Base-by-base conservation (phyloP, 192 early-diverging fungal genomes). In the Dimargaris cristalligena region DNA sequence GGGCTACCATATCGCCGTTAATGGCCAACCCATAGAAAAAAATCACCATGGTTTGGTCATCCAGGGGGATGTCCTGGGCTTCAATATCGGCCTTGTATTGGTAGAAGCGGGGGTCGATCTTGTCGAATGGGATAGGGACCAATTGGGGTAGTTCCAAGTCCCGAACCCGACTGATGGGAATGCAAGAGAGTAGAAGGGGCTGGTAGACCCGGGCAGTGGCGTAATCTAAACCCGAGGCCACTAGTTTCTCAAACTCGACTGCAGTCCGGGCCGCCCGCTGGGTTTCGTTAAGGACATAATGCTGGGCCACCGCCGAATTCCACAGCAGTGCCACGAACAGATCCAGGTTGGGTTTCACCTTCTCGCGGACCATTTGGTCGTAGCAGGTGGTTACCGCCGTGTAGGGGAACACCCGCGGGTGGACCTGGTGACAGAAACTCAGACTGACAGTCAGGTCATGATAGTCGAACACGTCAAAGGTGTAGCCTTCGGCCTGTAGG, bases 81-180 rank as follows among this genome's bases (percentile, higher is more conserved):
- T 56, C 54, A 20, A 56, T 4, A n/a, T 33, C 31, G 54, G 30
- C 31, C 54, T 34, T 29, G 34, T 56, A 56, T 29, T 20, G 54
- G 31, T 56, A 56, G 31, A 56, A 56, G 16, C 54, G 54, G 1
- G 32, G 54, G 54, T 56, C 54, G 32, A 56, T 56, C 26, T 34
- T 10, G 54, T 34, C 32, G 23, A 56, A 34, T 1, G 54, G 54
- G 23, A 29, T 2, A 1, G 54, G 32, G 10, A 56, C 20, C 16
- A 56, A 14, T 1, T 33, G 2, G 14, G 30, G 30, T 9, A 14
- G 11, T 13, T 20, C 29, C 9, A 56, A 23, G 29, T 56, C 54
- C 16, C 32, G 32, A n/a, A 56, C 23, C 10, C 54, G 54, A 4
- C 23, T 31, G 23, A 56, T 29, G 2, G 54, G 54, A 16, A 56